A percentile compares a stretch with the other conserved stretches of the same genome.
Conservation (phyloP, 176 grass and related monocot genomes). For the Carex kokanica region DNA sequence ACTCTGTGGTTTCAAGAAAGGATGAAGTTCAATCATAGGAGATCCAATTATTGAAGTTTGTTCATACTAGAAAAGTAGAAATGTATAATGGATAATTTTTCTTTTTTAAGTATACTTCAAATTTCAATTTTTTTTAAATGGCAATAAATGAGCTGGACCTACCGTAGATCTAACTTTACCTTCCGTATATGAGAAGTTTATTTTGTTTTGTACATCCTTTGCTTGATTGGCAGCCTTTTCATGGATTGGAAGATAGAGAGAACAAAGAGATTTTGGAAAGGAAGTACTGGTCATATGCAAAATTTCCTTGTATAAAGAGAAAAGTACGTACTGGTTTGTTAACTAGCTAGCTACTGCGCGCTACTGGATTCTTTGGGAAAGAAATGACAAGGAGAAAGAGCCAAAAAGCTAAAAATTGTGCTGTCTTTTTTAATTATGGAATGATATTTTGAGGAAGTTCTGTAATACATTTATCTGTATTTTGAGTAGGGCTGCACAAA, state of each 20-base stretch:
- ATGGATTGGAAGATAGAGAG: neutral
- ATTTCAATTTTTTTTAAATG: neutral
- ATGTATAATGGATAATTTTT: neutral
- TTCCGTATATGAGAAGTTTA: neutral
- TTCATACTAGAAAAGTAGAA: neutral
- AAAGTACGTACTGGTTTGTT: neutral
- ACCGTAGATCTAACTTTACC: neutral
- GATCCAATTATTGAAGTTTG: neutral
- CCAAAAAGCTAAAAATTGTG: neutral
- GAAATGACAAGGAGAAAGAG: neutral
- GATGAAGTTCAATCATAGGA: neutral
- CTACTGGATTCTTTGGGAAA: neutral
- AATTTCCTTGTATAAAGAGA: neutral
- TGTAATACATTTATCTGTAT: neutral
- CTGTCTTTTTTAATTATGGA: neutral
- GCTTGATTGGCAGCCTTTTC: neutral
- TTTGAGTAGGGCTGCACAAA: too few species aligned
- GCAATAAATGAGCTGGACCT: neutral
- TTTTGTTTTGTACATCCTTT: constrained; percentile 4
- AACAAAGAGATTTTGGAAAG: neutral
- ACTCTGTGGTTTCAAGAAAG: neutral
- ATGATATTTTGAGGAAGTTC: neutral
- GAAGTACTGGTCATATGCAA: neutral
- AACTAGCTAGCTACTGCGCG: neutral
- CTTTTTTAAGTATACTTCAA: neutral